phyloP scores from a whole-genome alignment of 2,329 filamentous ascomycete genomes.

The Ceratocystis colombiana region DNA sequence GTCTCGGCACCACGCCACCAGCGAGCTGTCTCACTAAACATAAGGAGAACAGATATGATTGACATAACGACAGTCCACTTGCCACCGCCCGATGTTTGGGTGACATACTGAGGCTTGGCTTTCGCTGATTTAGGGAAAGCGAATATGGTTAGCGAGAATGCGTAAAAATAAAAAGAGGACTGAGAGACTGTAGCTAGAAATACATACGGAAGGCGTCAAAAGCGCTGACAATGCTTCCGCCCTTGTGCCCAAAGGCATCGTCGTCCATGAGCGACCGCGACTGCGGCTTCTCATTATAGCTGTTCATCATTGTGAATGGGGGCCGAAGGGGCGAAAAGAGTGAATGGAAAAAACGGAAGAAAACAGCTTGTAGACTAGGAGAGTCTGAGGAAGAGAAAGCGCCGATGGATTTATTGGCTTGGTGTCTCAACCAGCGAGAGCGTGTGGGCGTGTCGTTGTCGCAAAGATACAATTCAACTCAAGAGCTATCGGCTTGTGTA shows the following conservation, averaged over 20 bases:
- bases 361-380: neutral
- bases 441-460: neutral
- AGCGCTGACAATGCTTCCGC: conserved; percentile 59
- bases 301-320: conserved; percentile 59
- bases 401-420: neutral
- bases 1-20: conserved; percentile 80
- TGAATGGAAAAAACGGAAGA: neutral
- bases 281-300: conserved; percentile 44
- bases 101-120: conserved; percentile 86
- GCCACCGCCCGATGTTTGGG: conserved; percentile 72
- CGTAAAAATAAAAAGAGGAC: neutral
- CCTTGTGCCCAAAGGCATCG: conserved; percentile 65
- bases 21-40: conserved; percentile 64
- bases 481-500: too few species aligned
- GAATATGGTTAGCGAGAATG: too few species aligned
- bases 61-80: conserved; percentile 86
- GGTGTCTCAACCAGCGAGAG: neutral
- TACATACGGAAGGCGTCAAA: conserved; percentile 93
- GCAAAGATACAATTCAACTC: neutral
- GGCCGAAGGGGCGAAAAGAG: neutral
- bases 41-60: conserved; percentile 61
- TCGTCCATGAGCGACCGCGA: conserved; percentile 47
- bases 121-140: conserved; percentile 57
- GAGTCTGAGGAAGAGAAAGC: neutral
- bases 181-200: neutral